A percentile compares a stretch with the other conserved stretches of the same genome.
These are phyloP conservation scores for Paecilomyces formosus DNA, from an alignment of 2,329 filamentous ascomycete genomes.

Conservation along the genomic window DNA sequence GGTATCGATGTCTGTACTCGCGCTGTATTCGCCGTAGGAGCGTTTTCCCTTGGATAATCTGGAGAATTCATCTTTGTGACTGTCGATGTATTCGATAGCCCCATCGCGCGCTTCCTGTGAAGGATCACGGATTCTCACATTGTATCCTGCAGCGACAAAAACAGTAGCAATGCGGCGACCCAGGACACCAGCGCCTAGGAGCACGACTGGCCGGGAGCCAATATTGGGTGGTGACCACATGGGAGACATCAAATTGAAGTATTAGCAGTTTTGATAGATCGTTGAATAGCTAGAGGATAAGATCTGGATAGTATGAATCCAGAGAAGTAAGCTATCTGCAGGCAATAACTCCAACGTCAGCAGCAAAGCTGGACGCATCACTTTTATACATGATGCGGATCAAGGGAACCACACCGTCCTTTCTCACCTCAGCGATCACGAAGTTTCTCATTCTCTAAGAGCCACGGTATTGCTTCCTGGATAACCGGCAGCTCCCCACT, in stretches of 20 bases:
- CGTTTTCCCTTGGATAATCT: slow-evolving; percentile 17
- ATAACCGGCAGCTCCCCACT: background rate
- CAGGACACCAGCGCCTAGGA: slow-evolving; percentile 33
- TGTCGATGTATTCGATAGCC: slow-evolving; percentile 24
- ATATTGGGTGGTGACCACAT: background rate
- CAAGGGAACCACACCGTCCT: background rate
- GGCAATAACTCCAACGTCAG: background rate
- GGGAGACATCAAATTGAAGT: background rate
- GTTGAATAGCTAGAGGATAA: background rate
- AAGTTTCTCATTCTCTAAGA: background rate
- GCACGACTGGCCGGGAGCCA: slow-evolving; percentile 21
- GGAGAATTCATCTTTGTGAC: slow-evolving; percentile 19
- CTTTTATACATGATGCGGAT: background rate
- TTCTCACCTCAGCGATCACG: background rate
- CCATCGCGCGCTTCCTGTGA: slow-evolving; percentile 16
- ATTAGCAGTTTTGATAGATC: background rate
- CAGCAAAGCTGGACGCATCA: background rate
- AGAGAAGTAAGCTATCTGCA: background rate
- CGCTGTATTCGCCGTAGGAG: slow-evolving; percentile 20
- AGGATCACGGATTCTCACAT: slow-evolving; percentile 16
- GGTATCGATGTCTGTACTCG: slow-evolving; percentile 29
- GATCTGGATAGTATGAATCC: background rate
- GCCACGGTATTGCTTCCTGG: background rate
- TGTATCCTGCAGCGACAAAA: slow-evolving; percentile 19
- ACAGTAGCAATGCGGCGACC: slow-evolving; percentile 29